Percentiles rank a stretch among this genome's conserved stretches.
phyloP scores from a whole-genome alignment of 257 asterid genomes.

The Fraxinus americana region DNA sequence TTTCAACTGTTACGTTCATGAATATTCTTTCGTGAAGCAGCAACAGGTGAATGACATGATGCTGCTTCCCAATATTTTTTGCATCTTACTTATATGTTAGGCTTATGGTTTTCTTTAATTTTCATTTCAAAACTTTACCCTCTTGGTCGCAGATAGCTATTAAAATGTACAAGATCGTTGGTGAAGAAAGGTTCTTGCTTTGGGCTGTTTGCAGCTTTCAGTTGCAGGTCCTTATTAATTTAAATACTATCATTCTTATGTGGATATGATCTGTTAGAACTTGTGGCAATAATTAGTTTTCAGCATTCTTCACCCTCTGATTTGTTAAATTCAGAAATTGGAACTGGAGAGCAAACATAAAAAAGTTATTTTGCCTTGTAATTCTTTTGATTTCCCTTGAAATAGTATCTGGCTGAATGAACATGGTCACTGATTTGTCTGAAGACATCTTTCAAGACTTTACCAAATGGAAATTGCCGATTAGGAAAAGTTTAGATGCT shows the following conservation, averaged over 20 bases:
- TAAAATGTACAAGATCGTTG: constrained; percentile 84
- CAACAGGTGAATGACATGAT: constrained; percentile 73
- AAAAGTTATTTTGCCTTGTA: background rate
- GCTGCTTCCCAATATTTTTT: constrained; percentile 15
- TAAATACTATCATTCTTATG: constrained; percentile 17
- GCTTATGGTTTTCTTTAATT: background rate
- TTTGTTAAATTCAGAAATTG: background rate
- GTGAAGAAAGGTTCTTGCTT: constrained; percentile 90
- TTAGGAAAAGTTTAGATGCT: constrained; percentile 8
- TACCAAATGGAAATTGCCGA: constrained; percentile 1
- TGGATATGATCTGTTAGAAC: constrained; percentile 1
- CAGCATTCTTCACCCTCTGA: background rate
- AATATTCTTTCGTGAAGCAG: constrained; percentile 93
- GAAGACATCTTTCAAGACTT: background rate
- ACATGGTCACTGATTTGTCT: background rate
- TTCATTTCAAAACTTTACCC: background rate
- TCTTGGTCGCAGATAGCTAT: constrained; percentile 70
- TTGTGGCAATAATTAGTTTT: background rate
- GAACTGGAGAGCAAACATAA: background rate
- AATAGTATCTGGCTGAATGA: background rate
- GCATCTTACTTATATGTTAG: background rate
- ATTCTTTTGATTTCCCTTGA: background rate
- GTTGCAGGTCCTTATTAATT: constrained; percentile 68
- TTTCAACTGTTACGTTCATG: constrained; percentile 88
- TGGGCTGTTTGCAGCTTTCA: constrained; percentile 99